Evolutionary conservation across 331 rosid species (phyloP).

Genomic region (Quercus lobata): DNA sequence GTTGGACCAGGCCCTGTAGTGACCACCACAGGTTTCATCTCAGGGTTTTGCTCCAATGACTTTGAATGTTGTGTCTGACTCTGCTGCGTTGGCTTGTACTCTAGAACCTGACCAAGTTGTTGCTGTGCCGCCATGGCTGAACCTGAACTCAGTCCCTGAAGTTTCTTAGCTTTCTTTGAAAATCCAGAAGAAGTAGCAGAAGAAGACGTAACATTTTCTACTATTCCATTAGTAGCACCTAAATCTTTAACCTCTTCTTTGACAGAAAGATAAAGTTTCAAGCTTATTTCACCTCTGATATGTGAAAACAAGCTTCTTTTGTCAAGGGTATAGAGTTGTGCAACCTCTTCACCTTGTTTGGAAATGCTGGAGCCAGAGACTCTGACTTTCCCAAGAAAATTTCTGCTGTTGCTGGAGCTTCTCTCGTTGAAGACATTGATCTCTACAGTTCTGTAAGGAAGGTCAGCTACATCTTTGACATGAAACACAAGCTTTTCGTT

Average conservation of each 20-base stretch:
- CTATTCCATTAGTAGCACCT: conserved; percentile 24
- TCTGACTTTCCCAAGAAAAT: conserved; percentile 56
- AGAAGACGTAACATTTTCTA: conserved; percentile 10
- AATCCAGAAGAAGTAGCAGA: conserved; percentile 22
- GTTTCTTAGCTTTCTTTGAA: conserved; percentile 42
- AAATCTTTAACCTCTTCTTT: conserved; percentile 22
- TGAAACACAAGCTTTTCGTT: conserved; percentile 52
- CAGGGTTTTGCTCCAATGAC: conserved; percentile 34
- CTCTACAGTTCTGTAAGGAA: conserved; percentile 56
- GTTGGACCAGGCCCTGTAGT: conserved; percentile 25
- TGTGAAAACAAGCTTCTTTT: conserved; percentile 63
- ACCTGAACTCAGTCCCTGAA: conserved; percentile 33
- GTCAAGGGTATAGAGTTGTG: conserved; percentile 42
- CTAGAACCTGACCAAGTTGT: conserved; percentile 21
- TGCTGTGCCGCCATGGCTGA: conserved; percentile 26
- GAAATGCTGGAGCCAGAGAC: conserved; percentile 46
- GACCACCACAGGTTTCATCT: conserved; percentile 36
- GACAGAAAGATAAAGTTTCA: conserved; percentile 45
- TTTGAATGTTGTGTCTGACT: conserved; percentile 25
- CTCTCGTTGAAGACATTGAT: conserved; percentile 53
- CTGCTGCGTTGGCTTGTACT: conserved; percentile 22
- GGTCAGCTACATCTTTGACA: conserved; percentile 35
- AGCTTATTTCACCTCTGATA: conserved; percentile 51
- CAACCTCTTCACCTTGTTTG: conserved; percentile 37
- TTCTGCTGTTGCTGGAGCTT: conserved; percentile 43